Percentiles rank a stretch among this genome's conserved stretches.
Conservation (phyloP, 176 grass and related monocot species). For the Lolium multiflorum region DNA sequence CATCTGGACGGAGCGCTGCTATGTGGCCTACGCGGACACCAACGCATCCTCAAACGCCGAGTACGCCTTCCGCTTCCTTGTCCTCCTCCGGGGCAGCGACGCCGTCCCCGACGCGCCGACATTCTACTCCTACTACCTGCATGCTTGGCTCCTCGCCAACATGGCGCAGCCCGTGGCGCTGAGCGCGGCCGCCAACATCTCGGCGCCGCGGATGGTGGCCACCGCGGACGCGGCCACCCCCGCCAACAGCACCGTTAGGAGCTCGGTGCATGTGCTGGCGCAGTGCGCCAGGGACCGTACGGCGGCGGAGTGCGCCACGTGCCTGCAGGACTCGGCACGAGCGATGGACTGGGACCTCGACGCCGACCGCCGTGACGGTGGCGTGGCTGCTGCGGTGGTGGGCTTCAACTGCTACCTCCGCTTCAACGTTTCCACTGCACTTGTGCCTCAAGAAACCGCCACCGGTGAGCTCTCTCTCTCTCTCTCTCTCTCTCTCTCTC, state of each 20-base stretch:
- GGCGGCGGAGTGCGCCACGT: not conserved
- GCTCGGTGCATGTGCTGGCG: not conserved
- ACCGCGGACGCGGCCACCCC: not conserved
- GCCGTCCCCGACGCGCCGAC: not conserved
- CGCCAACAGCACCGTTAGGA: not conserved
- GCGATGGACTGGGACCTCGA: not conserved
- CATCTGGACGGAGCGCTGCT: not conserved
- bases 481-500: too few relatives aligned
- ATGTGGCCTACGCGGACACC: not conserved
- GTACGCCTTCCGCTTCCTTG: not conserved
- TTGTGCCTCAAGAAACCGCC: too few relatives aligned
- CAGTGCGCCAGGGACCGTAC: not conserved
- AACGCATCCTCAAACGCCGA: not conserved
- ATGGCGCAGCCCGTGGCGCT: not conserved
- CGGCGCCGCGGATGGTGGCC: not conserved
- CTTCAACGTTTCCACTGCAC: not conserved
- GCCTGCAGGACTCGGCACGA: not conserved
- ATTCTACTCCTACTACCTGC: not conserved
- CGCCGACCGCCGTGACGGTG: too few relatives aligned
- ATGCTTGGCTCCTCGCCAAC: not conserved
- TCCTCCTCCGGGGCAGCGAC: not conserved
- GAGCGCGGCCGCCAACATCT: not conserved
- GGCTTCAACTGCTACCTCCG: slow-evolving; percentile 25
- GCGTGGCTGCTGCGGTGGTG: not conserved
- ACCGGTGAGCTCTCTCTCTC: too few relatives aligned